Base-by-base conservation (phyloP, 1,284 basidiomycete species). In the Fomitopsis pinicola region DNA sequence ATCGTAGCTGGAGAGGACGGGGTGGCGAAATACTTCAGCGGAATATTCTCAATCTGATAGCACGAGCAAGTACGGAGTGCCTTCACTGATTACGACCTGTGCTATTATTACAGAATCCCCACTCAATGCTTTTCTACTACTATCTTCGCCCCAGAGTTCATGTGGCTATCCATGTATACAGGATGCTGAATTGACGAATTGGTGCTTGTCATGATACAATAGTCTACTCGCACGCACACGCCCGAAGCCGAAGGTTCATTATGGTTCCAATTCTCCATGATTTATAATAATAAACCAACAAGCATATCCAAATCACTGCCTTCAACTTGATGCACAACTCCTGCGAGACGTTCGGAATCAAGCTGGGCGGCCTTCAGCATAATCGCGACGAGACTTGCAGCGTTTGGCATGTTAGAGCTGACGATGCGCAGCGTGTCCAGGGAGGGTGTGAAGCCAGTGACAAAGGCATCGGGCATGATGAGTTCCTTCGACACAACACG, bases 381-480 rank as follows among this genome's bases (percentile, higher is more conserved):
- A 60, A 81, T 80, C 3, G 87, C 92, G 73, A 95, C 87, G 56
- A 88, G 83, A 62, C 82, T 77, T 77, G 90, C 90, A 0, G 94
- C 94, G 70, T 90, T 89, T 5, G 95, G 95, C 63, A 90, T 91
- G 72, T 97, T 94, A 68, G 95, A 89, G n/a, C 87, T 85, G 61
- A 94, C 85, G 71, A 97, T 94, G 68, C 94, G 93, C 65, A 97
- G 80, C 61, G 87, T 76, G 71, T 92, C 89, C 59, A 89, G 85
- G 57, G 86, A 81, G 3, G 81, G 78, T 61, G 75, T 73, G 74
- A 95, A 84, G 15, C 91, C 89, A 62, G 76, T 76, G 76, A 79
- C 89, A 68, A 94, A 85, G 3, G 57, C 54, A 12, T 57, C 42
- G 5, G 85, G 84, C 9, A 83, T 82, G 72, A 78, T 85, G 63